Percentiles rank a stretch among this genome's conserved stretches.
phyloP scores from a whole-genome alignment of 345 rosid species.

The Tarenaya hassleriana region DNA sequence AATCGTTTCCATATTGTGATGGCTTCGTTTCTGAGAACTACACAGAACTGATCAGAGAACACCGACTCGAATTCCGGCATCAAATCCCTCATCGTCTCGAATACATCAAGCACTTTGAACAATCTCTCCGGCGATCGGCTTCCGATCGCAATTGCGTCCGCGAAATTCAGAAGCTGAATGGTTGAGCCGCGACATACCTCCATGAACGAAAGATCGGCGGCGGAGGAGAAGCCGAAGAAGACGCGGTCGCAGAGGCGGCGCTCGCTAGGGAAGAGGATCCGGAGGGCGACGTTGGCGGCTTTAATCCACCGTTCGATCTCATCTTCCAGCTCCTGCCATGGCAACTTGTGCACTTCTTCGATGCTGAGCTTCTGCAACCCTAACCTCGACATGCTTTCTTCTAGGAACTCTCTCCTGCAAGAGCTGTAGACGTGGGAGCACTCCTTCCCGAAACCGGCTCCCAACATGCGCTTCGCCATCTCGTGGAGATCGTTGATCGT shows the following conservation, averaged over 20 bases:
- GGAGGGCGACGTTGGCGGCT: slow-evolving; percentile 60
- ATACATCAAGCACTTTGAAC: slow-evolving; percentile 78
- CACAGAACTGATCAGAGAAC: slow-evolving; percentile 71
- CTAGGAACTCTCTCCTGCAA: slow-evolving; percentile 73
- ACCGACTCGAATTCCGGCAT: slow-evolving; percentile 66
- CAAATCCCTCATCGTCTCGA: slow-evolving; percentile 73
- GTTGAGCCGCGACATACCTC: slow-evolving; percentile 84
- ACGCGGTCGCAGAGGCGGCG: slow-evolving; percentile 88
- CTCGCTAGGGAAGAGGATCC: slow-evolving; percentile 87
- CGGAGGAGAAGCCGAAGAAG: slow-evolving; percentile 57
- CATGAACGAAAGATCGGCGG: slow-evolving; percentile 81
- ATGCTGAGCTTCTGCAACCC: slow-evolving; percentile 69
- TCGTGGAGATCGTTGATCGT: slow-evolving; percentile 74
- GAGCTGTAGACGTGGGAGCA: slow-evolving; percentile 75
- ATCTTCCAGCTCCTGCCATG: slow-evolving; percentile 73
- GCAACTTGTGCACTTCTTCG: slow-evolving; percentile 73
- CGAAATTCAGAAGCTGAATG: slow-evolving; percentile 68
- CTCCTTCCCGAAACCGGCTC: slow-evolving; percentile 62
- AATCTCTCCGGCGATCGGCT: slow-evolving; percentile 79
- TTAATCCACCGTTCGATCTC: slow-evolving; percentile 88
- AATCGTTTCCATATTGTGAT: slow-evolving; percentile 64
- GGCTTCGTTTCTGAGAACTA: slow-evolving; percentile 67
- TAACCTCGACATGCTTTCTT: slow-evolving; percentile 69
- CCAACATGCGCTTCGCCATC: slow-evolving; percentile 85
- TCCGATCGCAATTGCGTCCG: slow-evolving; percentile 64